phyloP scores from a whole-genome alignment of 2,329 filamentous ascomycete species.

The Lachnellula hyalina region DNA sequence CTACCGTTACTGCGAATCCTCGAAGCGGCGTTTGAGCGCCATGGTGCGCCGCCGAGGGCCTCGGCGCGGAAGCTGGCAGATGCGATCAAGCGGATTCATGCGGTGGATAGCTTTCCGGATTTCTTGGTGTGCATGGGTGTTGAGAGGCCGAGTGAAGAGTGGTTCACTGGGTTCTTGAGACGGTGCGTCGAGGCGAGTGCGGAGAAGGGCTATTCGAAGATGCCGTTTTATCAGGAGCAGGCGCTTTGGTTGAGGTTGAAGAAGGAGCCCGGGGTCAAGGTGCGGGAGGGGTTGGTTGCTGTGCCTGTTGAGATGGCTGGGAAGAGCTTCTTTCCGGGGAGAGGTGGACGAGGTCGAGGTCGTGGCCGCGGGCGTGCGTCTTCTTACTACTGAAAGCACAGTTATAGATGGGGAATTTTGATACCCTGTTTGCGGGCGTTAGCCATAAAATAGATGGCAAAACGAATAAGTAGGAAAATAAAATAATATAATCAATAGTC shows the following conservation, averaged over 20 bases:
- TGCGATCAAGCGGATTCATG: conserved; percentile 40
- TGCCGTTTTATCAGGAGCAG: conserved; percentile 16
- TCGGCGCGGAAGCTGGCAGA: conserved; percentile 37
- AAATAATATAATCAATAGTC: neutral
- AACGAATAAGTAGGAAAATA: neutral
- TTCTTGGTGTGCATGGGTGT: conserved; percentile 43
- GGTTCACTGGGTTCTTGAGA: conserved; percentile 33
- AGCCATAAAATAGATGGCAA: neutral
- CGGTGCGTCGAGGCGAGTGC: conserved; percentile 33
- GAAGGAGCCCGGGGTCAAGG: conserved; percentile 17
- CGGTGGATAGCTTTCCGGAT: conserved; percentile 37
- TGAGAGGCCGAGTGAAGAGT: conserved; percentile 14
- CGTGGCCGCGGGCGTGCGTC: neutral
- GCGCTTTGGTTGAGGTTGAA: conserved; percentile 23
- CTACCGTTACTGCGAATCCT: conserved; percentile 36
- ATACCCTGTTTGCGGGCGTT: neutral
- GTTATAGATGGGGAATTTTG: neutral
- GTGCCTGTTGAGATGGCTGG: neutral
- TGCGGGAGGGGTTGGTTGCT: neutral
- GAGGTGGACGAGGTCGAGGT: neutral
- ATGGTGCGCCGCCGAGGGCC: conserved; percentile 41
- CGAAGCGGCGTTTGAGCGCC: conserved; percentile 41
- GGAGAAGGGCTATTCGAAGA: conserved; percentile 31
- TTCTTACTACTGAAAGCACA: neutral
- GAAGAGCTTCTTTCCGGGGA: conserved; percentile 7